These are phyloP conservation scores for Lizonia empirigonia DNA, from an alignment of 2,329 filamentous ascomycete genomes.

Conservation along the genomic window DNA sequence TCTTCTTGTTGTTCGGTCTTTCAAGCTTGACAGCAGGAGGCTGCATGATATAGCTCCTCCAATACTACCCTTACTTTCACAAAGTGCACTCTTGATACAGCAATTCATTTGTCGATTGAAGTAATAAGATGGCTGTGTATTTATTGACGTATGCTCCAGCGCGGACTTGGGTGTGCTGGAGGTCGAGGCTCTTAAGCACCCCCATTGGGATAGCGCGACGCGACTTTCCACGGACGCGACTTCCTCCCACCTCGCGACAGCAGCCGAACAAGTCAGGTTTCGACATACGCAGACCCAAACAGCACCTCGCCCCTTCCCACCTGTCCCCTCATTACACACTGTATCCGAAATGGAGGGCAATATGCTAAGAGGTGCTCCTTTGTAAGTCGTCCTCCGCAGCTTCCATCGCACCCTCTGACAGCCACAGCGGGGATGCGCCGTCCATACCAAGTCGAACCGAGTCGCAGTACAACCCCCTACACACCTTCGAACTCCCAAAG, in stretches of 20 bases:
- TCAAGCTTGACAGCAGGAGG: neutral
- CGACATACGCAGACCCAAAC: neutral
- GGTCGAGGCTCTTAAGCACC: neutral
- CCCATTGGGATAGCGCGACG: conserved; percentile 14
- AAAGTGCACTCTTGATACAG: neutral
- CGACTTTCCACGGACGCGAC: conserved; percentile 10
- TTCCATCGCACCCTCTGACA: conserved; percentile 19
- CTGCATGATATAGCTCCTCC: neutral
- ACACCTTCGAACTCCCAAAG: conserved; percentile 74
- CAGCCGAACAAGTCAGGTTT: neutral
- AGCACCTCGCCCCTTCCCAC: neutral
- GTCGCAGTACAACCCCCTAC: conserved; percentile 73
- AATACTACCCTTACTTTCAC: neutral
- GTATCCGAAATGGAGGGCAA: conserved; percentile 26
- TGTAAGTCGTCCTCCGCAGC: conserved; percentile 25
- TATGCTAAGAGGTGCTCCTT: conserved; percentile 37
- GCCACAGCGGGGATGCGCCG: conserved; percentile 34
- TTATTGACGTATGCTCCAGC: too few species aligned
- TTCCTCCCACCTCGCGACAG: conserved; percentile 2
- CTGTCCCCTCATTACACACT: neutral
- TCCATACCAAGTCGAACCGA: conserved; percentile 35
- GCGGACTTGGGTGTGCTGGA: too few species aligned
- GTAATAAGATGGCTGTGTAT: too few species aligned
- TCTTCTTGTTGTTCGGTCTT: neutral
- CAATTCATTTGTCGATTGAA: neutral